These are phyloP conservation scores for Setomelanomma holmii DNA, from an alignment of 2,329 filamentous ascomycete genomes.

Conservation along the genomic window DNA sequence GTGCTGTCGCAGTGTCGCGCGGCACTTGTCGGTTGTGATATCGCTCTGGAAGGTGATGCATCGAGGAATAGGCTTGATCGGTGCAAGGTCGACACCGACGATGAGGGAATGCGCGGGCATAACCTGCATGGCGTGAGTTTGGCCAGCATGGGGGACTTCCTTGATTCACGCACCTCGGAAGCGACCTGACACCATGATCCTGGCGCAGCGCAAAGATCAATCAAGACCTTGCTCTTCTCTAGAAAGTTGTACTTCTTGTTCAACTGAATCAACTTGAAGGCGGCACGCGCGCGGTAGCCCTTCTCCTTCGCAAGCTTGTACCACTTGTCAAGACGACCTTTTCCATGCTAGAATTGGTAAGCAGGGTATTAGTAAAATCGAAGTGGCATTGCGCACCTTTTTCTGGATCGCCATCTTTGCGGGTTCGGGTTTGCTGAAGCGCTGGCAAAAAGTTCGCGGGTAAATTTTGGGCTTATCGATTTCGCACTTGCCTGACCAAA, in stretches of 20 bases:
- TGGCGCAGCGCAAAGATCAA: slow-evolving; percentile 97
- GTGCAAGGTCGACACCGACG: slow-evolving; percentile 89
- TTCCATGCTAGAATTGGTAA: slow-evolving; percentile 71
- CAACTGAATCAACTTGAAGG: slow-evolving; percentile 96
- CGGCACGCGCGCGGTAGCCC: slow-evolving; percentile 92
- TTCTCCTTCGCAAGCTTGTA: slow-evolving; percentile 99
- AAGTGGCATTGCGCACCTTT: slow-evolving; percentile 63
- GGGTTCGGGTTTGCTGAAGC: slow-evolving; percentile 23
- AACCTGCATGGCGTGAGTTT: slow-evolving; percentile 51
- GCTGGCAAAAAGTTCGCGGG: slow-evolving; percentile 24
- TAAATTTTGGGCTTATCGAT: slow-evolving; percentile 26
- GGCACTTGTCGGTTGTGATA: slow-evolving; percentile 96
- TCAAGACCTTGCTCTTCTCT: slow-evolving; percentile 92
- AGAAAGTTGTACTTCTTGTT: slow-evolving; percentile 99
- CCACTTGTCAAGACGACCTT: slow-evolving; percentile 98
- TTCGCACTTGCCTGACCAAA: slow-evolving; percentile 1
- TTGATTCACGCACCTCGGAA: slow-evolving; percentile 75
- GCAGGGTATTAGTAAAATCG: slow-evolving; percentile 1
- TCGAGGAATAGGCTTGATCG: slow-evolving; percentile 93
- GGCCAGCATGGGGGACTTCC: not conserved
- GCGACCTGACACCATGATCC: slow-evolving; percentile 72
- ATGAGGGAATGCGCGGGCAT: slow-evolving; percentile 93
- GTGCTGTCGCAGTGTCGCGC: slow-evolving; percentile 85
- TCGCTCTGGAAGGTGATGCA: slow-evolving; percentile 97
- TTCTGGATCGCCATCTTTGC: slow-evolving; percentile 89